These are phyloP conservation scores for Phytophthora colocasiae DNA, from an alignment of 352 stramenopile species.

Conservation along the genomic window DNA sequence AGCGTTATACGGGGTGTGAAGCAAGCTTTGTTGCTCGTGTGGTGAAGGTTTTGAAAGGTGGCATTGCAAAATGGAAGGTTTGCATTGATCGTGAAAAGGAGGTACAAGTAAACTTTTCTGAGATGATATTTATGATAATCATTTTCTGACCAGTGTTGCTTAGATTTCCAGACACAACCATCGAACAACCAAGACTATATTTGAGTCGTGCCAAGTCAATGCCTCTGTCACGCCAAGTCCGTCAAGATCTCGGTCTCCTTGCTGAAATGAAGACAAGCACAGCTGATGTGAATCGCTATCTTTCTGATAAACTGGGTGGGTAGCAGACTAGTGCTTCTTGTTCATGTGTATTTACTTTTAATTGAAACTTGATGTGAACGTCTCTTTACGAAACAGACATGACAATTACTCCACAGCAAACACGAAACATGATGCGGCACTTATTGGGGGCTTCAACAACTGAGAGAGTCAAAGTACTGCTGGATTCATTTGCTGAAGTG, in stretches of 20 bases:
- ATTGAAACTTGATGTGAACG: neutral
- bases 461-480: neutral
- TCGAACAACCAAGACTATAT: neutral
- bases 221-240: neutral
- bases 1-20: neutral
- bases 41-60: neutral
- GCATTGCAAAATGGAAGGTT: neutral
- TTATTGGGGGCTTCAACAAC: neutral
- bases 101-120: neutral
- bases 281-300: slow-evolving; percentile 7
- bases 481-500: slow-evolving; percentile 16
- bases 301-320: slow-evolving; percentile 9
- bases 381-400: slow-evolving; percentile 7
- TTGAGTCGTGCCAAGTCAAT: neutral
- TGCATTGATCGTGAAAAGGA: neutral
- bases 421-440: slow-evolving; percentile 9
- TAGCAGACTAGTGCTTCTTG: neutral
- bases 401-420: slow-evolving; percentile 11
- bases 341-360: neutral
- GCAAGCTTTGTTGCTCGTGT: neutral
- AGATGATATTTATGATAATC: neutral
- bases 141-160: neutral
- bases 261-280: slow-evolving; percentile 1
- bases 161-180: slow-evolving; percentile 3
- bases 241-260: neutral